A percentile compares a stretch with the other conserved stretches of the same genome.
These are phyloP conservation scores for Dissoconium aciculare DNA, from an alignment of 2,329 filamentous ascomycete genomes.

Conservation along the genomic window DNA sequence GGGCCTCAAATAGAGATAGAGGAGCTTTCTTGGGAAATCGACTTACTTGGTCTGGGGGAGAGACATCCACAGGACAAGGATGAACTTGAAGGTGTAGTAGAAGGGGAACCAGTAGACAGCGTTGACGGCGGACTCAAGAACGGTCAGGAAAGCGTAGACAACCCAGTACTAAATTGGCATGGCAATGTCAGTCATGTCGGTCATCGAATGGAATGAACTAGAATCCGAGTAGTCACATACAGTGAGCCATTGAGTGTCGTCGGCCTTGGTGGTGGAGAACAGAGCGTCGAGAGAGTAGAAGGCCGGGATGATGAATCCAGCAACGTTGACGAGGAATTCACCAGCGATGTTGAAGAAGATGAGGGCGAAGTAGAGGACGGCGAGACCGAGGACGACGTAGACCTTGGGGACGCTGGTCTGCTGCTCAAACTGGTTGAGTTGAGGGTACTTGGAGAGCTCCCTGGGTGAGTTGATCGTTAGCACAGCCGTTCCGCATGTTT, in stretches of 20 bases:
- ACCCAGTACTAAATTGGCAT: constrained; percentile 56
- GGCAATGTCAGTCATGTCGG: constrained; percentile 8
- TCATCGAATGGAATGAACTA: too few relatives aligned
- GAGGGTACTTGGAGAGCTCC: constrained; percentile 73
- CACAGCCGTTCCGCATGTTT: constrained; percentile 2
- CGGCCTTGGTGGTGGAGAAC: constrained; percentile 54
- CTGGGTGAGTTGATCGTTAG: constrained; percentile 11
- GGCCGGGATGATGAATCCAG: constrained; percentile 66
- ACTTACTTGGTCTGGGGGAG: constrained; percentile 85
- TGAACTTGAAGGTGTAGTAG: constrained; percentile 99
- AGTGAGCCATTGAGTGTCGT: constrained; percentile 69
- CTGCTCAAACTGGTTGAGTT: constrained; percentile 74
- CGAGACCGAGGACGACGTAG: constrained; percentile 64
- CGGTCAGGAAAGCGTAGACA: constrained; percentile 67
- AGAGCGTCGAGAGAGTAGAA: constrained; percentile 74
- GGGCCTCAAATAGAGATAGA: background rate
- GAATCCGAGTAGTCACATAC: constrained; percentile 20
- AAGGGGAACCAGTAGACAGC: constrained; percentile 92
- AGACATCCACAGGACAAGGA: constrained; percentile 93
- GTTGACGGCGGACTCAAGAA: constrained; percentile 67
- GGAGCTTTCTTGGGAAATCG: constrained; percentile 5
- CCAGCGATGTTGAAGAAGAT: constrained; percentile 87
- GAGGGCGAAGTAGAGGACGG: constrained; percentile 72
- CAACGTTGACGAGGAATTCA: constrained; percentile 74
- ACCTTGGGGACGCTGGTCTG: constrained; percentile 71